These are phyloP conservation scores for Capronia coronata DNA, from an alignment of 2,329 filamentous ascomycete species.

Conservation along the genomic window DNA sequence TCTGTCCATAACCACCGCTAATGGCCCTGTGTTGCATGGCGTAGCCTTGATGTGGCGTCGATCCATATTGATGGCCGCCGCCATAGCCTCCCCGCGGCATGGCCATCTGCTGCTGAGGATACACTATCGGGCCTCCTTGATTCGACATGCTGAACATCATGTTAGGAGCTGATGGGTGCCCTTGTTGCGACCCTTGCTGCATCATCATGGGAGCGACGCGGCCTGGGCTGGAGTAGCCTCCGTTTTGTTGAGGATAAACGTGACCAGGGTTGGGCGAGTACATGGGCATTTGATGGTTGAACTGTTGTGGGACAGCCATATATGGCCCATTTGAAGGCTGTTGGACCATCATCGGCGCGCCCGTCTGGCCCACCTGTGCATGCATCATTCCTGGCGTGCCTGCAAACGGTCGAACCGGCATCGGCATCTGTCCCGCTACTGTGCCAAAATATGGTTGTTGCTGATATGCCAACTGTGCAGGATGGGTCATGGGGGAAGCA, in stretches of 20 bases:
- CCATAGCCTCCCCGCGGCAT: conserved; percentile 55
- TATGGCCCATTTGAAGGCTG: conserved; percentile 61
- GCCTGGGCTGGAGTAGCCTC: conserved; percentile 80
- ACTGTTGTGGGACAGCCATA: conserved; percentile 64
- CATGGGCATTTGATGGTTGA: conserved; percentile 69
- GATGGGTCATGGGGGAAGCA: conserved; percentile 60
- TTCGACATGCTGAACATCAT: conserved; percentile 38
- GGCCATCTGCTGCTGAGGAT: conserved; percentile 63
- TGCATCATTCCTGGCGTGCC: conserved; percentile 67
- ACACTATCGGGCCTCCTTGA: conserved; percentile 59
- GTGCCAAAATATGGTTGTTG: conserved; percentile 66
- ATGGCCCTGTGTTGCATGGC: conserved; percentile 53
- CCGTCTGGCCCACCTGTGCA: conserved; percentile 65
- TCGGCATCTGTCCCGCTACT: conserved; percentile 54
- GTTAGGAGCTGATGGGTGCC: conserved; percentile 68
- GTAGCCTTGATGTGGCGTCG: conserved; percentile 59
- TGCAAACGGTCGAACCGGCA: conserved; percentile 64
- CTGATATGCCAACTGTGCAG: conserved; percentile 63
- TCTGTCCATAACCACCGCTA: conserved; percentile 51
- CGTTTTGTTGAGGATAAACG: conserved; percentile 53
- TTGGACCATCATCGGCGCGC: conserved; percentile 76
- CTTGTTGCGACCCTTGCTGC: conserved; percentile 88
- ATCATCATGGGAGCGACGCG: conserved; percentile 87
- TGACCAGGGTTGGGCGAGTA: conserved; percentile 71
- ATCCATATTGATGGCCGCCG: conserved; percentile 57